phyloP scores from a whole-genome alignment of 345 rosid species.

The Moringa oleifera region DNA sequence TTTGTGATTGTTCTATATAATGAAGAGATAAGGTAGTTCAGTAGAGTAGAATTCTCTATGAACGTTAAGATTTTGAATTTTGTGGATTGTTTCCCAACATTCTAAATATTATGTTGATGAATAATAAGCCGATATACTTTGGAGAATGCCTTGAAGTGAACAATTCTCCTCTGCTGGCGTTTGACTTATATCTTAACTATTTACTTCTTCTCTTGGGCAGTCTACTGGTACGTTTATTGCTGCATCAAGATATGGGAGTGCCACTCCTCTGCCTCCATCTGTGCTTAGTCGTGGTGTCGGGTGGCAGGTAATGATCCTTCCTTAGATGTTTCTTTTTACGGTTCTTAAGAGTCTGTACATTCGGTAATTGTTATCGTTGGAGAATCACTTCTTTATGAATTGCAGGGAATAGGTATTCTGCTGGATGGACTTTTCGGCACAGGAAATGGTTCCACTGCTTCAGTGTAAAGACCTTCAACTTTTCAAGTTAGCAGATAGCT shows the following conservation, averaged over 20 bases:
- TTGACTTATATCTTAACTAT: not conserved
- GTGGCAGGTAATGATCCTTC: conserved; percentile 50
- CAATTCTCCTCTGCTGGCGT: not conserved
- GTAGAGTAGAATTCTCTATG: too few relatives aligned
- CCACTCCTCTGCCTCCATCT: conserved; percentile 75
- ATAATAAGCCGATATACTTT: too few relatives aligned
- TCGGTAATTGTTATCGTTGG: too few relatives aligned
- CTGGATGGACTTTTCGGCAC: conserved; percentile 64
- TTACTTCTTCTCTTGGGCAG: conserved; percentile 32
- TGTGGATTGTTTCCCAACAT: too few relatives aligned
- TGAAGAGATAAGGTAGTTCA: too few relatives aligned
- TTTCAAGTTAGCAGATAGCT: not conserved
- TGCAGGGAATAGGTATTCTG: conserved; percentile 67
- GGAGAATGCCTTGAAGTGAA: too few relatives aligned
- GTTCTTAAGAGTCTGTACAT: conserved; percentile 10
- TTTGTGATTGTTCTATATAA: too few relatives aligned
- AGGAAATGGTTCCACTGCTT: conserved; percentile 61
- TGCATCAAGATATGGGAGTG: conserved; percentile 77
- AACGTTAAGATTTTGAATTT: too few relatives aligned
- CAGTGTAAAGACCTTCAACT: conserved; percentile 45
- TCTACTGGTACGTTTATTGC: conserved; percentile 71
- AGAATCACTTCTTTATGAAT: conserved; percentile 3
- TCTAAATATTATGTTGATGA: too few relatives aligned
- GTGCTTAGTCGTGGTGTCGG: conserved; percentile 80
- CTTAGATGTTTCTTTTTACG: not conserved